A percentile compares a stretch with the other conserved stretches of the same genome.
Evolutionary conservation across 2,329 filamentous ascomycete genomes (phyloP).

Genomic region (Colletotrichum australisinense): DNA sequence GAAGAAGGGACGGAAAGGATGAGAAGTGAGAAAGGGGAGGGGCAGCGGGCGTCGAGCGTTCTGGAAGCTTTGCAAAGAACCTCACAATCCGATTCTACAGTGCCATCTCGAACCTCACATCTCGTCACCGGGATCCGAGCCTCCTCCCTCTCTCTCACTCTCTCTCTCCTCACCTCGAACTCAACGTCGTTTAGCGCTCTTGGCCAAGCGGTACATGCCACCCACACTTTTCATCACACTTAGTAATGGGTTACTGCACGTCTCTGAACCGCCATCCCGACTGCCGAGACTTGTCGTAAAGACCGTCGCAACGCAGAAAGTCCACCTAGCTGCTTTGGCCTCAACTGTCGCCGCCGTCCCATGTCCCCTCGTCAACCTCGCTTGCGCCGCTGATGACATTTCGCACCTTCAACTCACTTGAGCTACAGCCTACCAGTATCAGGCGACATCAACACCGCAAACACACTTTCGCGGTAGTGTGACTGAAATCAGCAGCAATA

Average conservation of each 20-base stretch:
- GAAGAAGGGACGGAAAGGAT: neutral
- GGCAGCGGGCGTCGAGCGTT: neutral
- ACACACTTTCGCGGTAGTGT: conserved; percentile 16
- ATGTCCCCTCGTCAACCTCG: neutral
- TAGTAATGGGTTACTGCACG: neutral
- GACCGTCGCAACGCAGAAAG: neutral
- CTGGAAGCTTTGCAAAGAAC: conserved; percentile 22
- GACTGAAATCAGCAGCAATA: conserved; percentile 24
- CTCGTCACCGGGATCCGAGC: neutral
- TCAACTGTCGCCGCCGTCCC: conserved; percentile 4
- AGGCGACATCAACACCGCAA: neutral
- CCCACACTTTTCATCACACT: neutral
- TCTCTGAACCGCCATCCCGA: conserved; percentile 1
- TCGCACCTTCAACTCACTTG: neutral
- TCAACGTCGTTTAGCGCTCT: neutral
- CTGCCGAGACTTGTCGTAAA: conserved; percentile 9
- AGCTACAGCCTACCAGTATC: neutral
- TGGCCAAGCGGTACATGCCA: neutral
- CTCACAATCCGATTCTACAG: neutral
- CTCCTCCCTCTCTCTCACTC: neutral
- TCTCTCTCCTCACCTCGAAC: neutral
- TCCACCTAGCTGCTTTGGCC: conserved; percentile 16
- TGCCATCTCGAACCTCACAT: neutral
- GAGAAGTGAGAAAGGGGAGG: neutral
- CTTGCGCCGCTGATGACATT: conserved; percentile 22